Base-by-base conservation (phyloP, 495 filamentous ascomycete genomes). In the Daldinia bambusicola region DNA sequence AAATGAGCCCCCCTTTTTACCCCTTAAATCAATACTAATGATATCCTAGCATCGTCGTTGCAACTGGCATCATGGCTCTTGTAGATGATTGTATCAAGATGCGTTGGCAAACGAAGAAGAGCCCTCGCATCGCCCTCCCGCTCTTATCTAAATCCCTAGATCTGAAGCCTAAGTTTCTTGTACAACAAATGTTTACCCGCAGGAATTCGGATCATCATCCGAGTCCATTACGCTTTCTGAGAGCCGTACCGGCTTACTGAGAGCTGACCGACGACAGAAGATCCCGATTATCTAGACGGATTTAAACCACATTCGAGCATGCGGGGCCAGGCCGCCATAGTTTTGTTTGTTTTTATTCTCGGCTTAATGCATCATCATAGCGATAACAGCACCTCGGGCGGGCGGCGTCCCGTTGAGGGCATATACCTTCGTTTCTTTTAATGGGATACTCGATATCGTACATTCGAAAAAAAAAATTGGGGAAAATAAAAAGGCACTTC, bases 81-180 rank as follows among this genome's bases (percentile, higher is more conserved):
- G 91, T 97, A 64, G 95, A 99, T 74, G 95, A 99, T 80, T 92
- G 90, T 80, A 95, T 97, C 81, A 90, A 91, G 77, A 86, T 89
- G 53, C 89, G 88, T 60, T 95, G 91, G 86, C 89, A 93, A 75
- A 80, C 85, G 22, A 88, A 89, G 77, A 88, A 89, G 75, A 79
- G 81, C 52, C 85, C 86, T 45, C 88, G 85, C 40, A 81, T 88
- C 69, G 83, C 86, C n/a, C 80, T 88, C 66, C 78, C 85, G 38
- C 85, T 84, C 70, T 82, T 85, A 37, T 84, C 88, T 26, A 81
- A 88, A 69, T 87, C 88, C 43, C 83, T 87, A 78, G 85, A 87
- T 64, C 82, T 91, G 69, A 89, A 87, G 64, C 90, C 92, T 13
- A 89, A 87, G 69, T 84, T 89, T 63, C 83, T 97, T 74, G 90